These are phyloP conservation scores for Castanea mollissima DNA, from an alignment of 306 rosid species.

Conservation along the genomic window DNA sequence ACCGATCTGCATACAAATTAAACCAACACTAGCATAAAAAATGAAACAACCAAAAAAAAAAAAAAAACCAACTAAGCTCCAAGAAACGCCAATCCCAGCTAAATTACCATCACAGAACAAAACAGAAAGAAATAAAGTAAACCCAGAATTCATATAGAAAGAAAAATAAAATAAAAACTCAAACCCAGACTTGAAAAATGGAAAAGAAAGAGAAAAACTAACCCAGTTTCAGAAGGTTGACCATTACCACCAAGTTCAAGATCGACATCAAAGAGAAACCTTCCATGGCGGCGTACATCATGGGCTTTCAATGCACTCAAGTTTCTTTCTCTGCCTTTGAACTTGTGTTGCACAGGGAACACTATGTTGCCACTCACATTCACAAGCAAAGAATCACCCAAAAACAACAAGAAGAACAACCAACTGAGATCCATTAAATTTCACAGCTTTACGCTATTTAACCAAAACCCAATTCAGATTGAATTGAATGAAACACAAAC, in stretches of 20 bases:
- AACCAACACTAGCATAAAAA: neutral
- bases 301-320: conserved; percentile 59
- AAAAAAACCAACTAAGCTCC: neutral
- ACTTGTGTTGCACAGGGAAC: conserved; percentile 61
- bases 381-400: conserved; percentile 14
- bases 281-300: conserved; percentile 63
- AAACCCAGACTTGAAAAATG: neutral
- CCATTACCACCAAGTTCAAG: conserved; percentile 79
- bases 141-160: neutral
- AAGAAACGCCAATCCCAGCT: neutral
- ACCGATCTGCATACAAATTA: neutral
- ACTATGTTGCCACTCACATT: conserved; percentile 41
- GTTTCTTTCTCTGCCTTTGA: conserved; percentile 41
- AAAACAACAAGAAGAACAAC: conserved; percentile 12
- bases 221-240: conserved; percentile 70
- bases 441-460: too few relatives aligned
- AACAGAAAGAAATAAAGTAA: neutral
- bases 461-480: conserved; percentile 7
- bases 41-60: neutral
- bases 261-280: conserved; percentile 68
- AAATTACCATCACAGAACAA: neutral
- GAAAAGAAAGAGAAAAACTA: neutral
- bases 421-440: conserved; percentile 48
- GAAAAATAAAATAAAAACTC: too few relatives aligned
- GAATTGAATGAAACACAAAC: neutral